Base-by-base conservation (phyloP, 2,329 filamentous ascomycete genomes). In the Epichloe typhina region DNA sequence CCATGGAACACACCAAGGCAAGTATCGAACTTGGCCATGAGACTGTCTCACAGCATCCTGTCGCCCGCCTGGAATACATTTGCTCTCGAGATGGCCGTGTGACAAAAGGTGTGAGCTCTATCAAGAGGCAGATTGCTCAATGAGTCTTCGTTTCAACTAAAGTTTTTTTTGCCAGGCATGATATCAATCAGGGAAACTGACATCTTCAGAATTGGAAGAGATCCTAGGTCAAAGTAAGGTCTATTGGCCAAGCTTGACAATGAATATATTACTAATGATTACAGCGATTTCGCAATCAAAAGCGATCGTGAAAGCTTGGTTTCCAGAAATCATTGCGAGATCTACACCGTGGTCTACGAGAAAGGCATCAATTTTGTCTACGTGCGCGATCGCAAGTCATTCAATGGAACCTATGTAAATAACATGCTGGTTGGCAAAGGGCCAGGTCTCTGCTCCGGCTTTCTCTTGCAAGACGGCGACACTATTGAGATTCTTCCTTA, bases 311-410 rank as follows among this genome's bases (percentile, higher is more conserved):
- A 67, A 2, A 62, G 69, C 53, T 55, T 59, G 0, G 67, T 80
- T 19, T 80, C 77, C 1, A 71, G 74, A 48, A 67, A 70, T 26
- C 77, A 80, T 50, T 75, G 77, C 55, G 73, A 79, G 55, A 65
- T 80, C 35, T 81, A 79, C 58, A 72, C 72, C 1, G 64, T 80
- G 40, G 59, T 72, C 9, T 77, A 78, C 53, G 75, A 79, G 43
- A 60, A 62, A 19, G 62, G 60, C 8, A 50, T 62, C 55, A 64
- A 66, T 43, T 62, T 77, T 50, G 61, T 80, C 40, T 81, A 79
- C 54, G 75, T 79, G 31, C 72, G 77, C 13, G 78, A 82, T 55
- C 70, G 73, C 23, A 71, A 72, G 49, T 80, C 77, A 4, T 65
- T 64, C 15, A 75, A 74, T 50, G 77, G 77, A 2, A 80, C 77